Base-by-base conservation (phyloP, 805 yeast genomes). In the Myxozyma sirexii region DNA sequence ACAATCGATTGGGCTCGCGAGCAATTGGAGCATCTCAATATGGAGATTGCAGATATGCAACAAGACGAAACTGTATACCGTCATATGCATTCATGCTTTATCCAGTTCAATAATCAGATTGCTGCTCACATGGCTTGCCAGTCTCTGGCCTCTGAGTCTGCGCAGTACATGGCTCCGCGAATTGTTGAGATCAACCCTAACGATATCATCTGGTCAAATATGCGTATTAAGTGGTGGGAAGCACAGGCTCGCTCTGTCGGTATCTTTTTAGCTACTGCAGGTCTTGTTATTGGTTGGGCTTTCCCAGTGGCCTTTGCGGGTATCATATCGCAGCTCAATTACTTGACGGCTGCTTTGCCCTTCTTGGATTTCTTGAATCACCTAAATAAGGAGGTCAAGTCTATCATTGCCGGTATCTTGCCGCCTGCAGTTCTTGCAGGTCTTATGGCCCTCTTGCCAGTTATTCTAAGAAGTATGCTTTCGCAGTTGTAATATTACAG, bases 361-460 rank as follows among this genome's bases (percentile, higher is more conserved):
- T 94, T 90, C 79, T 80, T 93, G 70, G 74, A 79, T 45, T 93
- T 89, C 75, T 81, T 93, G 68, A 77, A 86, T 70, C 84, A 87
- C 54, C 78, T 91, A 77, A 38, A 63, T 0, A 77, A 76, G 6
- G 50, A 57, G n/a, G 71, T 93, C 35, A 77, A 87, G 75, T 98
- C 98, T 77, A 71, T 93, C 49, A 84, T 93, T 61, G 90, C 97
- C 15, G 93, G 94, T 73, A 76, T 92, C 69, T 79, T 93, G 62
- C 99, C 99, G 59, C 83, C 96, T 31, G 79, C 93, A 59, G 78
- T 88, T 57, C 79, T 94, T 72, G 83, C 96, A 1, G 74, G 91
- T 38, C 82, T 93, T 72, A 91, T 91, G 96, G 81, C 90, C 52
- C 74, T 94, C 47, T 84, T 92, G 46, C 98, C 99, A 2, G 86